These are phyloP conservation scores for Colletotrichum plurivorum DNA, from an alignment of 2,329 filamentous ascomycete genomes.

Conservation along the genomic window DNA sequence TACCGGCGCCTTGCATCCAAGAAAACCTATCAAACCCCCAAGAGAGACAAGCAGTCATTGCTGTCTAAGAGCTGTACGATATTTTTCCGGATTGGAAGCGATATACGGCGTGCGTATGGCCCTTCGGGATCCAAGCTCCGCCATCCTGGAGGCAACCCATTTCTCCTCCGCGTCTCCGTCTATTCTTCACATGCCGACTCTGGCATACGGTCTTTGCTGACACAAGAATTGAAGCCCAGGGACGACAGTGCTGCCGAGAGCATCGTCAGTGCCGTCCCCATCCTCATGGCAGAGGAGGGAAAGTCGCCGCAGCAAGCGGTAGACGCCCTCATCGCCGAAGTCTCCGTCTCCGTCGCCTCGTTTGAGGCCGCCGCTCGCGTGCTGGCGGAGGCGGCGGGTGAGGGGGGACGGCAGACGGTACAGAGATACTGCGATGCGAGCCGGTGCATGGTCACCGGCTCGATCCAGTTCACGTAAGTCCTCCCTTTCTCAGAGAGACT, in stretches of 20 bases:
- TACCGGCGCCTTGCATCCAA: no score
- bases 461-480: slow-evolving; percentile 51
- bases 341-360: slow-evolving; percentile 42
- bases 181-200: no score
- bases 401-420: slow-evolving; percentile 23
- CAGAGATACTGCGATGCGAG: slow-evolving; percentile 49
- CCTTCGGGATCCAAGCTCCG: no score
- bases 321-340: slow-evolving; percentile 40
- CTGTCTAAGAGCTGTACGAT: no score
- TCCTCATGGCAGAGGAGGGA: slow-evolving; percentile 43
- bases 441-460: slow-evolving; percentile 49
- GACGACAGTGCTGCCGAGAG: slow-evolving; percentile 41
- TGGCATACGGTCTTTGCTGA: not conserved
- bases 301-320: slow-evolving; percentile 40
- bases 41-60: no score
- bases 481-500: not conserved
- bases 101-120: no score
- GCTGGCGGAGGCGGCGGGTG: slow-evolving; percentile 32
- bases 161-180: no score
- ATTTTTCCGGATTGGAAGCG: no score
- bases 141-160: no score
- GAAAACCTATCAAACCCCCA: no score
- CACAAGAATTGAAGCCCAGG: slow-evolving; percentile 2
- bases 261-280: slow-evolving; percentile 48
- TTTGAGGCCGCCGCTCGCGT: slow-evolving; percentile 45